A percentile compares a stretch with the other conserved stretches of the same genome.
These are phyloP conservation scores for Grigorovia transvaalensis DNA, from an alignment of 805 yeast species.

Conservation along the genomic window DNA sequence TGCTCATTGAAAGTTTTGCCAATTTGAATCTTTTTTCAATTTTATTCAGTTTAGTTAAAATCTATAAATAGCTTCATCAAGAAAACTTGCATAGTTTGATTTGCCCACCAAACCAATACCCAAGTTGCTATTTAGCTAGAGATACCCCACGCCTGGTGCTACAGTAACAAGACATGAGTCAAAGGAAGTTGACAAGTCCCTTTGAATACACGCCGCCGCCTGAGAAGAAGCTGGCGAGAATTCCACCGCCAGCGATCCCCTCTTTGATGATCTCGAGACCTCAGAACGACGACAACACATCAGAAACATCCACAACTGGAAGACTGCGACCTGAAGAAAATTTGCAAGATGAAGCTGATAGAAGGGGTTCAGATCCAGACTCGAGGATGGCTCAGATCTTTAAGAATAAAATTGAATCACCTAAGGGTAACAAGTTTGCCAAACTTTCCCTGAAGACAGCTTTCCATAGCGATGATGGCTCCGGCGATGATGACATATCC, in stretches of 20 bases:
- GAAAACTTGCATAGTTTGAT: background rate
- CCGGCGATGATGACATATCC: background rate
- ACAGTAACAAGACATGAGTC: conserved; percentile 7
- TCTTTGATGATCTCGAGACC: conserved; percentile 16
- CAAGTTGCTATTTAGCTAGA: background rate
- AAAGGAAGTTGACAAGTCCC: conserved; percentile 14
- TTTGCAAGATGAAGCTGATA: background rate
- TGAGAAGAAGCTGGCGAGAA: background rate
- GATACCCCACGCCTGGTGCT: background rate
- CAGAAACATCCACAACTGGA: background rate
- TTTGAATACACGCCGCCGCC: conserved; percentile 9
- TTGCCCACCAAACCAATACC: no score
- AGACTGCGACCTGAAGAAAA: conserved; percentile 3
- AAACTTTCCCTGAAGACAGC: background rate
- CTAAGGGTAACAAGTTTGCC: background rate
- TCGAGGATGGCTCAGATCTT: background rate
- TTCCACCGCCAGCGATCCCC: conserved; percentile 5
- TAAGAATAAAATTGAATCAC: background rate
- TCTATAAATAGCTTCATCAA: background rate
- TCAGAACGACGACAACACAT: background rate
- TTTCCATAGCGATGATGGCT: background rate
- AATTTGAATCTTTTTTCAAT: background rate
- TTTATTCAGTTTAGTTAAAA: background rate
- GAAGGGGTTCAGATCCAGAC: background rate
- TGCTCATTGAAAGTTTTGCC: conserved; percentile 6